A percentile compares a stretch with the other conserved stretches of the same genome.
Conservation (phyloP, 805 yeast genomes). For the Metschnikowia koreensis region DNA sequence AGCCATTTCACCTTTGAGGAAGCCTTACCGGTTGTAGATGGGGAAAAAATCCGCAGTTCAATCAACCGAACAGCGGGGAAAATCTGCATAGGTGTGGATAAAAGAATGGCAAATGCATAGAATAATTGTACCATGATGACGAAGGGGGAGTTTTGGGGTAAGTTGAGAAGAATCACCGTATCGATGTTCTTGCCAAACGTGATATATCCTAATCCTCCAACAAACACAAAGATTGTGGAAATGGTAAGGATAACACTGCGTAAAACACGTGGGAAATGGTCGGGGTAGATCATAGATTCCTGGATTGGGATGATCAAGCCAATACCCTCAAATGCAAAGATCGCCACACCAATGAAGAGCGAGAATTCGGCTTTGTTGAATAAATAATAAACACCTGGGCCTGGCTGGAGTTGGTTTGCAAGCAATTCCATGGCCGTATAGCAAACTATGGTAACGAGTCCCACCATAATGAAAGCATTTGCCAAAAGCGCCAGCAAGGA, state of each 20-base stretch:
- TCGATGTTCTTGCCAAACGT: conserved; percentile 64
- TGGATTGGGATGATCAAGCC: conserved; percentile 80
- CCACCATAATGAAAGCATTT: conserved; percentile 64
- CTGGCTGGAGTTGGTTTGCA: conserved; percentile 39
- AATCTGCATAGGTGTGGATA: conserved; percentile 78
- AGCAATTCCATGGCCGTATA: conserved; percentile 49
- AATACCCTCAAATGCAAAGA: conserved; percentile 86
- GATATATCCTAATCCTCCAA: conserved; percentile 68
- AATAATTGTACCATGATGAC: conserved; percentile 67
- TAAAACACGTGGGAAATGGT: conserved; percentile 66
- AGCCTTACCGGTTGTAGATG: conserved; percentile 52
- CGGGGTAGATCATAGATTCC: conserved; percentile 76
- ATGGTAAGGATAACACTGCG: conserved; percentile 61
- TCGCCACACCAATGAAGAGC: conserved; percentile 77
- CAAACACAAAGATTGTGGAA: conserved; percentile 56
- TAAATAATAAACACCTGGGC: conserved; percentile 46
- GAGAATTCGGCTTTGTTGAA: conserved; percentile 64
- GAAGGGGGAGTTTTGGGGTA: conserved; percentile 64
- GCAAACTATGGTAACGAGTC: conserved; percentile 61
- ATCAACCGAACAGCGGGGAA: conserved; percentile 76
- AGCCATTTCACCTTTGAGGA: conserved; percentile 58
- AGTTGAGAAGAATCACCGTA: conserved; percentile 68
- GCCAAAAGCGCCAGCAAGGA: conserved; percentile 73
- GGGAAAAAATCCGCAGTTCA: conserved; percentile 56
- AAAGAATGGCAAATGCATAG: conserved; percentile 69